Percentiles rank a stretch among this genome's conserved stretches.
Evolutionary conservation across 108 stramenopile genomes (phyloP).

Genomic region (Nitzschia sp.): DNA sequence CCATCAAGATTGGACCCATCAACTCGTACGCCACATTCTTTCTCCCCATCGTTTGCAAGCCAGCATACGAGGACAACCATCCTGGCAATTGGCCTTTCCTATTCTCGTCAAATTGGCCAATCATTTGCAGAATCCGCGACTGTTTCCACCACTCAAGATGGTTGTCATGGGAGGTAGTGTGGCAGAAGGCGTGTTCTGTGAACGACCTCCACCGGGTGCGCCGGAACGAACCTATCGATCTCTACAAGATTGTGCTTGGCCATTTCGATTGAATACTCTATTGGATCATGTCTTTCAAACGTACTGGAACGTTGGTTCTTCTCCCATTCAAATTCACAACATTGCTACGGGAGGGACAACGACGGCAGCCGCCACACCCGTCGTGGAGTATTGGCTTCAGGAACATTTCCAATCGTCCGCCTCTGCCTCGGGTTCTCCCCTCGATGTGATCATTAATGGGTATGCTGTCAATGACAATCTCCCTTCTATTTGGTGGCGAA

Average conservation of each 20-base stretch:
- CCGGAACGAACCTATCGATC: constrained; percentile 23
- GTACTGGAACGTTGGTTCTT: not conserved
- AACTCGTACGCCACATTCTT: not conserved
- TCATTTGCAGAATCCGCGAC: not conserved
- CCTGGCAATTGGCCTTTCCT: not conserved
- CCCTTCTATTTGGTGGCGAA: constrained; percentile 10
- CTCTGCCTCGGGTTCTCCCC: constrained; percentile 13
- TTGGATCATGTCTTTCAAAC: constrained; percentile 3
- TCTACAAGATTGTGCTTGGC: constrained; percentile 52
- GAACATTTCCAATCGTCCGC: constrained; percentile 16
- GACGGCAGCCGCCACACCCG: constrained; percentile 36
- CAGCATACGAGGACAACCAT: not conserved
- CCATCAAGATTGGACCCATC: constrained; percentile 3
- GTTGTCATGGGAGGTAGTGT: constrained; percentile 63
- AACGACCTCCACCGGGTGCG: constrained; percentile 7
- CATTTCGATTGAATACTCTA: constrained; percentile 34
- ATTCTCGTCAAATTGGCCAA: not conserved
- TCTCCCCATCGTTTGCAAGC: constrained; percentile 1
- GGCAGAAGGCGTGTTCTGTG: constrained; percentile 49
- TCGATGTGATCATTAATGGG: constrained; percentile 67
- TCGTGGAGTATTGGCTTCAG: constrained; percentile 45
- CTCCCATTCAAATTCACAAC: constrained; percentile 16
- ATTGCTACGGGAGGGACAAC: constrained; percentile 64
- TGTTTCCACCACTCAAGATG: constrained; percentile 31
- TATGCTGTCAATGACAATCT: constrained; percentile 69